phyloP scores from a whole-genome alignment of 331 rosid genomes.

The Quercus phellos region DNA sequence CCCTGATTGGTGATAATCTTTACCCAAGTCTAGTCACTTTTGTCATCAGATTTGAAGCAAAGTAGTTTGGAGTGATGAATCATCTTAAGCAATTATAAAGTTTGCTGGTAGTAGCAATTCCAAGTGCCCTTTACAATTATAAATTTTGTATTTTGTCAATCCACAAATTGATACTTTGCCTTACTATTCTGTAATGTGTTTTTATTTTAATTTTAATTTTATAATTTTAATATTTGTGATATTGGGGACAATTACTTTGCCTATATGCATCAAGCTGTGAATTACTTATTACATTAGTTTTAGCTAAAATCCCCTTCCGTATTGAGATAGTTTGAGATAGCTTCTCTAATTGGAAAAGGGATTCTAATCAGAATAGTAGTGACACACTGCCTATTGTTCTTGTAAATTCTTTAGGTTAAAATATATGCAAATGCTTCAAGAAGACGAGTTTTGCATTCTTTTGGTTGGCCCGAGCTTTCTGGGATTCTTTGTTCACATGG shows the following conservation, averaged over 20 bases:
- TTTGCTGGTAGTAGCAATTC: not conserved
- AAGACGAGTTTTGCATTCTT: slow-evolving; percentile 39
- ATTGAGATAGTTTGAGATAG: not conserved
- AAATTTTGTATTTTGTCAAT: too few species aligned
- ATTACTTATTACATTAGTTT: too few species aligned
- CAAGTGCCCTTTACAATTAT: not conserved
- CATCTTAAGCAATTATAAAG: not conserved
- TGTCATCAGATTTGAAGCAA: not conserved
- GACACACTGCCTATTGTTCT: not conserved
- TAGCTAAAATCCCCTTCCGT: too few species aligned
- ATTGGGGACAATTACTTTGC: too few species aligned
- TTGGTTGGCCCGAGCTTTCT: slow-evolving; percentile 42
- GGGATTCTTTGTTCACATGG: slow-evolving; percentile 39
- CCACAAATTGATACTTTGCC: too few species aligned
- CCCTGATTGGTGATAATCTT: not conserved
- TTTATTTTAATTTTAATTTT: too few species aligned
- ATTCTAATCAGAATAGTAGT: not conserved
- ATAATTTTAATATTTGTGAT: too few species aligned
- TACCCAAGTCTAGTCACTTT: not conserved
- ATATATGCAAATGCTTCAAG: slow-evolving; percentile 47
- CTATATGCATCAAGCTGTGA: too few species aligned
- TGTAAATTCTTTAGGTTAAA: slow-evolving; percentile 32
- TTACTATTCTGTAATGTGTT: too few species aligned
- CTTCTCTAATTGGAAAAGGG: not conserved
- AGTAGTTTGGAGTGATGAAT: not conserved